Conservation (phyloP, 129 eudicot genomes). For the Erigeron canadensis region DNA sequence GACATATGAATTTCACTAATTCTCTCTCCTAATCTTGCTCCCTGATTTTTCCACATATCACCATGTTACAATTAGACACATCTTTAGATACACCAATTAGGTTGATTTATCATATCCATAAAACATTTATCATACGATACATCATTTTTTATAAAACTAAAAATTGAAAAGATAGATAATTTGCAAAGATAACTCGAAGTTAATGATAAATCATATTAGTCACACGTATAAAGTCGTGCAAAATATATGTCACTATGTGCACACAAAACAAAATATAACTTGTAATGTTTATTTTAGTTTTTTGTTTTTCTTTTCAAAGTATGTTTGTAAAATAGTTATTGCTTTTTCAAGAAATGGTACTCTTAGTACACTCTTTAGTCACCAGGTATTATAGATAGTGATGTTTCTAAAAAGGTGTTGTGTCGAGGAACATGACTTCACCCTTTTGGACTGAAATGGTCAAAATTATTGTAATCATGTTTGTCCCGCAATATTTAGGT, state of each 20-base stretch:
- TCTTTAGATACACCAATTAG: too few relatives aligned
- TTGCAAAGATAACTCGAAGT: too few relatives aligned
- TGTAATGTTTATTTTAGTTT: not conserved
- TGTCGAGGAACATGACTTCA: slow-evolving; percentile 19
- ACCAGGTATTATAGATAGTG: slow-evolving; percentile 7
- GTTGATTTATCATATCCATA: too few relatives aligned
- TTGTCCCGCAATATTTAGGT: slow-evolving; percentile 11
- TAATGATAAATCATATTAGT: not conserved
- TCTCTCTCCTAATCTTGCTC: too few relatives aligned
- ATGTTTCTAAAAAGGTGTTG: slow-evolving; percentile 16
- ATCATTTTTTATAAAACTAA: too few relatives aligned
- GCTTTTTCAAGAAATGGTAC: not conserved
- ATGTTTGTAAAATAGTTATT: not conserved
- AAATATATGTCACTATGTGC: not conserved
- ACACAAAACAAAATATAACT: not conserved
- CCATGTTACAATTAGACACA: too few relatives aligned
- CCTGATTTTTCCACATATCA: too few relatives aligned
- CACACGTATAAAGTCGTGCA: not conserved
- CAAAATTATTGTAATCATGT: slow-evolving; percentile 20
- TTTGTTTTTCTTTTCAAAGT: not conserved
- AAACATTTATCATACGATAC: too few relatives aligned
- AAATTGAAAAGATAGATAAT: not conserved
- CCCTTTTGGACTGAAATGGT: slow-evolving; percentile 16
- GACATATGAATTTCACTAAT: too few relatives aligned
- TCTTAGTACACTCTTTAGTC: too few relatives aligned